Percentiles rank a stretch among this genome's conserved stretches.
These are phyloP conservation scores for Nowakowskiella sp. DNA, from an alignment of 192 early-diverging fungal genomes.

Conservation along the genomic window DNA sequence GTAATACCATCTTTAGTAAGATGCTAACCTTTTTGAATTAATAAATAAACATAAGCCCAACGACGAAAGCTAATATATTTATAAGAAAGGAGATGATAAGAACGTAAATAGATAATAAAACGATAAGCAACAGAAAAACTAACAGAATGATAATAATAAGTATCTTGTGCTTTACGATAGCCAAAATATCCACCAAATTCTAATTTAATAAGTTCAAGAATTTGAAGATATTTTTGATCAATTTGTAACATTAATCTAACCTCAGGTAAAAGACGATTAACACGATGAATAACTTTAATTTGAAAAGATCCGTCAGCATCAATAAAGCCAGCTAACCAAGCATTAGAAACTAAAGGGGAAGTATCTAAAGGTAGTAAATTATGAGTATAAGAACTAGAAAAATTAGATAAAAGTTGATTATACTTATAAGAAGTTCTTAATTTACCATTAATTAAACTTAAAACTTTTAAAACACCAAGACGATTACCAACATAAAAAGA, in stretches of 20 bases:
- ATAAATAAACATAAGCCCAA: no score
- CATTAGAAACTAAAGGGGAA: neutral
- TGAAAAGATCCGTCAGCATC: neutral
- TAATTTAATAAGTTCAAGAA: neutral
- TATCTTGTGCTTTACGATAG: neutral
- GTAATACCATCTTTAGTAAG: no score
- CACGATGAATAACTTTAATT: neutral
- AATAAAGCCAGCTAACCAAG: neutral
- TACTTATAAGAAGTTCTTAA: no score
- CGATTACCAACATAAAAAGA: neutral
- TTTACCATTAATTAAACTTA: neutral
- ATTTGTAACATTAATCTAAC: neutral
- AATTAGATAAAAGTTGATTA: no score
- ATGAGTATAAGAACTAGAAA: no score
- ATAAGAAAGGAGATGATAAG: no score
- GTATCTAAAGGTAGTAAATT: no score
- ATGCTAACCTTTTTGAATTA: no score
- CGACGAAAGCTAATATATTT: no score
- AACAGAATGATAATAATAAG: neutral
- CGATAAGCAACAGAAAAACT: no score
- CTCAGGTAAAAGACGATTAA: neutral
- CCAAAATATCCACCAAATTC: neutral
- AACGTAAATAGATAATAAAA: no score
- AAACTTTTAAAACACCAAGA: neutral
- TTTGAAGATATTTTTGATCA: neutral